phyloP scores from a whole-genome alignment of 106 monocot genomes.

The Platanthera guangdongensis region DNA sequence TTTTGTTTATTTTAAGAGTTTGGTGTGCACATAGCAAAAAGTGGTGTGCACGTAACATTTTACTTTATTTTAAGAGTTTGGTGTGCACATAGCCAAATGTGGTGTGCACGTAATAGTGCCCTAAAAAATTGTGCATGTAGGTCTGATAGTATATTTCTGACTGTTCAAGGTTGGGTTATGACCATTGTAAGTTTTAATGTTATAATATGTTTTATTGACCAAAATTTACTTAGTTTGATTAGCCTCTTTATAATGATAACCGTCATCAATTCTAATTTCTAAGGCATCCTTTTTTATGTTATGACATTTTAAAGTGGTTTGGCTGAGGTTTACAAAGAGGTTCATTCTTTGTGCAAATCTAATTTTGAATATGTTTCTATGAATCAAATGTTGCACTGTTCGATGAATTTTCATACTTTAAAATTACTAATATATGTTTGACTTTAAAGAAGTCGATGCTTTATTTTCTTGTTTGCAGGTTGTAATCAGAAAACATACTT shows the following conservation, averaged over 20 bases:
- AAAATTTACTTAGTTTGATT: too few relatives aligned
- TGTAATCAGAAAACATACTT: constrained; percentile 3
- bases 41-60: too few relatives aligned
- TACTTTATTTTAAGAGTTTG: too few relatives aligned
- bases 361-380: background rate
- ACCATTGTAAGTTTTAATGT: constrained; percentile 57
- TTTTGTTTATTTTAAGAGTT: too few relatives aligned
- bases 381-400: background rate
- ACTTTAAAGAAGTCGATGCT: constrained; percentile 21
- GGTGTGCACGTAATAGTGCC: too few relatives aligned
- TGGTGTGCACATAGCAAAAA: too few relatives aligned
- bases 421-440: too few relatives aligned
- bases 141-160: constrained; percentile 33
- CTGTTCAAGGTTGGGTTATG: constrained; percentile 81
- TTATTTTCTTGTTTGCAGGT: constrained; percentile 57
- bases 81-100: too few relatives aligned
- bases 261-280: too few relatives aligned
- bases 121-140: background rate
- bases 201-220: background rate
- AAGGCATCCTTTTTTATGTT: constrained; percentile 29
- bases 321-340: constrained; percentile 97
- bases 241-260: too few relatives aligned
- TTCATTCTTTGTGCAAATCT: constrained; percentile 12
- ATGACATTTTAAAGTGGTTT: constrained; percentile 97
- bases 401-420: too few relatives aligned